Evolutionary conservation across 2,329 filamentous ascomycete genomes (phyloP).

Genomic region (Cadophora gregata): DNA sequence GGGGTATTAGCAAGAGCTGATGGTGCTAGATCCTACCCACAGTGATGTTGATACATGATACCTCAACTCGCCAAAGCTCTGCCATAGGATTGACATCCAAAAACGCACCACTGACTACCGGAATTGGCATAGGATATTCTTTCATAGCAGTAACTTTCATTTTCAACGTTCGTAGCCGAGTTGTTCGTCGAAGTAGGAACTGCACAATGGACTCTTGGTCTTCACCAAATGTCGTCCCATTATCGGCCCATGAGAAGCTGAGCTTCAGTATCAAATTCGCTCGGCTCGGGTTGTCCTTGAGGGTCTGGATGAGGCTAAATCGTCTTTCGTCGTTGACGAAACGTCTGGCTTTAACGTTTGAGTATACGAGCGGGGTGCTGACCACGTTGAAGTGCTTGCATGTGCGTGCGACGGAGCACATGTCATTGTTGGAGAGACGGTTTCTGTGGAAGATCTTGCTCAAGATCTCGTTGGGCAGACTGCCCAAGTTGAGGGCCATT

Average conservation of each 20-base stretch:
- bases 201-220: conserved; percentile 3
- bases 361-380: background rate
- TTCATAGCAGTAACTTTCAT: background rate
- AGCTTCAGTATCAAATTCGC: background rate
- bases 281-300: background rate
- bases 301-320: background rate
- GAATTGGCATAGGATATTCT: background rate
- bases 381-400: conserved; percentile 1
- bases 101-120: background rate
- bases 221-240: background rate
- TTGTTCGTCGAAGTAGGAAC: conserved; percentile 2
- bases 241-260: background rate
- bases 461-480: background rate
- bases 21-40: background rate
- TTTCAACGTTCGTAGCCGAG: background rate
- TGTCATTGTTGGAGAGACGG: background rate
- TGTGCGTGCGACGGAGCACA: background rate
- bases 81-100: background rate
- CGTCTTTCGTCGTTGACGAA: background rate
- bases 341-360: conserved; percentile 3
- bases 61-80: conserved; percentile 1
- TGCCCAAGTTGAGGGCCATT: background rate
- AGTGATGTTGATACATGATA: background rate
- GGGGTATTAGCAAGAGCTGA: background rate
- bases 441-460: background rate